phyloP scores from a whole-genome alignment of 2,329 filamentous ascomycete genomes.

The Dactylellina haptotyla region DNA sequence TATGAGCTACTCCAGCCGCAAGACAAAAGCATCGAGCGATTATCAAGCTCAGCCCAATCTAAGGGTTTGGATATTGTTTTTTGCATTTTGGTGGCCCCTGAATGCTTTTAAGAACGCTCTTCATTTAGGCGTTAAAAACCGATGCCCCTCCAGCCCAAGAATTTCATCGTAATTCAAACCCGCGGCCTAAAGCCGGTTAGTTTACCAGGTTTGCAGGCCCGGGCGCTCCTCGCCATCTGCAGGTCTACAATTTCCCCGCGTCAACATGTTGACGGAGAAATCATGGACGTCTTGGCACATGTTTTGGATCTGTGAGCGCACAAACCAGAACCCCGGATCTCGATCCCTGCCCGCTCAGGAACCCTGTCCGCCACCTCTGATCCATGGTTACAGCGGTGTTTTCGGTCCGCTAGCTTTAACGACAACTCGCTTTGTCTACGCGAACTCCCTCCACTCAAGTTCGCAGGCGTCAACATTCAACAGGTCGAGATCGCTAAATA shows the following conservation, averaged over 20 bases:
- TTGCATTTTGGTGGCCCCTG: too few relatives aligned
- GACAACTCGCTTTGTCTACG: slow-evolving; percentile 5
- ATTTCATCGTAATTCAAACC: not conserved
- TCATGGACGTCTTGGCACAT: slow-evolving; percentile 37
- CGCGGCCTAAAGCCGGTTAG: slow-evolving; percentile 20
- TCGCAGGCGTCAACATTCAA: not conserved
- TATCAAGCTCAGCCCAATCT: too few relatives aligned
- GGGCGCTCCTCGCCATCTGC: too few relatives aligned
- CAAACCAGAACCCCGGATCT: slow-evolving; percentile 13
- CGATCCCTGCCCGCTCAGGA: slow-evolving; percentile 1
- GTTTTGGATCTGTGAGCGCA: slow-evolving; percentile 3
- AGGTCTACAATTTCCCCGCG: slow-evolving; percentile 26
- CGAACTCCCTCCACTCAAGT: not conserved
- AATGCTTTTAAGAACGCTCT: not conserved
- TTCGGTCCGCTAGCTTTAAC: slow-evolving; percentile 47
- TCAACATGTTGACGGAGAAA: slow-evolving; percentile 39
- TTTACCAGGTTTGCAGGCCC: not conserved
- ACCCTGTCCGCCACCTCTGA: not conserved
- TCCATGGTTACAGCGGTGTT: slow-evolving; percentile 52
- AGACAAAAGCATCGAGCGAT: too few relatives aligned
- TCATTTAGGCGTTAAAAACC: too few relatives aligned
- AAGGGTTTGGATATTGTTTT: too few relatives aligned
- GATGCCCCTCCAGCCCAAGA: not conserved
- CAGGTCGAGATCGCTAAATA: slow-evolving; percentile 34
- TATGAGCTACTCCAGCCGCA: too few relatives aligned